A percentile compares a stretch with the other conserved stretches of the same genome.
Conservation (phyloP, 2,329 filamentous ascomycete species). For the Triangularia verruculosa region DNA sequence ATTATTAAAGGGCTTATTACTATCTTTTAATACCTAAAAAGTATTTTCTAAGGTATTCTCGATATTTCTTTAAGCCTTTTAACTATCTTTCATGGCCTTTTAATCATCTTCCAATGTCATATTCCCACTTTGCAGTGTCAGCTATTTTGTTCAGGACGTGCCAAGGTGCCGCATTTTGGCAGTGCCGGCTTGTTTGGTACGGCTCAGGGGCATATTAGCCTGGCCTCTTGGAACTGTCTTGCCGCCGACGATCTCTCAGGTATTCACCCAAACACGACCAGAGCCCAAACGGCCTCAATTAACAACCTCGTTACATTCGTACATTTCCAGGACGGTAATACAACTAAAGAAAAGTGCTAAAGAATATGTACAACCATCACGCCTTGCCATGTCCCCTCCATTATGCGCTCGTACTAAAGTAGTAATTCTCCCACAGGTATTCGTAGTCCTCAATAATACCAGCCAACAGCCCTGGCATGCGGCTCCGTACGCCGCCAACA, state of each 20-base stretch:
- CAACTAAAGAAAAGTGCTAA: background rate
- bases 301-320: background rate
- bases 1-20: no score
- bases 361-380: background rate
- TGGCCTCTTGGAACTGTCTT: background rate
- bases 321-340: background rate
- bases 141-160: no score
- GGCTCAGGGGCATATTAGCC: background rate
- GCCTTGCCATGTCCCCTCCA: background rate
- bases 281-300: background rate
- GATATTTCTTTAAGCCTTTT: no score
- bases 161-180: background rate
- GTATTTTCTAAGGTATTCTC: no score
- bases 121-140: no score
- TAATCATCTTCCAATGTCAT: no score
- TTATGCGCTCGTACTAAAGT: conserved; percentile 65
- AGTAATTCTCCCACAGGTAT: conserved; percentile 97
- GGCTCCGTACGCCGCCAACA: conserved; percentile 68
- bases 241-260: background rate
- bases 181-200: background rate
- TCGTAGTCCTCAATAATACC: conserved; percentile 94
- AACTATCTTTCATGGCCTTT: no score
- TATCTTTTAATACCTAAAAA: no score
- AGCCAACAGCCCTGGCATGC: conserved; percentile 75
- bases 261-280: background rate